These are phyloP conservation scores for Oryza coarctata DNA, from an alignment of 176 grass and related monocot genomes.

Conservation along the genomic window DNA sequence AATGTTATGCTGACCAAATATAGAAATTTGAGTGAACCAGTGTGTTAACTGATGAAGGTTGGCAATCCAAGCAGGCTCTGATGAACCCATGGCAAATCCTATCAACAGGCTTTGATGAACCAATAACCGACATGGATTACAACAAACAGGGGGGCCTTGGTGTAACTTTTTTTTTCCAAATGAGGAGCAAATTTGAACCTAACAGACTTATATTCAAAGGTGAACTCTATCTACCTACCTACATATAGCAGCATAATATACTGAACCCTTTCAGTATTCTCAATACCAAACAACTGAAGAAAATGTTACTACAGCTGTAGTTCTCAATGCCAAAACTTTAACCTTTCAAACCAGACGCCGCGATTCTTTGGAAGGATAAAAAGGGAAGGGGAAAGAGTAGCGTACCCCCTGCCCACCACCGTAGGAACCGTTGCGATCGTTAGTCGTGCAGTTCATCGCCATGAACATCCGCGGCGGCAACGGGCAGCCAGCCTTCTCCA, in stretches of 20 bases:
- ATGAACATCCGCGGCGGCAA: slow-evolving; percentile 53
- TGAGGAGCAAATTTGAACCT: neutral
- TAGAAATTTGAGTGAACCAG: neutral
- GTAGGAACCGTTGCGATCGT: slow-evolving; percentile 43
- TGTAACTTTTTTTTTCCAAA: neutral
- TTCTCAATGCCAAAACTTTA: neutral
- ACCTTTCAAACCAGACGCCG: neutral
- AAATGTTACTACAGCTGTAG: neutral
- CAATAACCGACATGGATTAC: neutral
- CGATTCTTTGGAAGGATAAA: neutral
- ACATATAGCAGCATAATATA: neutral
- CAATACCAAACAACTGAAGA: neutral
- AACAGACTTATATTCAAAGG: neutral
- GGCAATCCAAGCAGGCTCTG: slow-evolving; percentile 2
- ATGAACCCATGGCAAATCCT: neutral
- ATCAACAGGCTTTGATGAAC: neutral
- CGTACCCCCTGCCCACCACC: slow-evolving; percentile 47
- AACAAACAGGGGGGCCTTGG: neutral
- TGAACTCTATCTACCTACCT: neutral
- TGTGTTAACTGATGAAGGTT: neutral
- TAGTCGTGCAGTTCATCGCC: slow-evolving; percentile 21
- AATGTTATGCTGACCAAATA: neutral
- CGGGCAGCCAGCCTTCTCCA: slow-evolving; percentile 69
- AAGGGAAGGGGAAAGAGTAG: neutral
- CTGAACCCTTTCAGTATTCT: neutral